Evolutionary conservation across 2,329 filamentous ascomycete genomes (phyloP).

Genomic region (Aspergillus clavatus): DNA sequence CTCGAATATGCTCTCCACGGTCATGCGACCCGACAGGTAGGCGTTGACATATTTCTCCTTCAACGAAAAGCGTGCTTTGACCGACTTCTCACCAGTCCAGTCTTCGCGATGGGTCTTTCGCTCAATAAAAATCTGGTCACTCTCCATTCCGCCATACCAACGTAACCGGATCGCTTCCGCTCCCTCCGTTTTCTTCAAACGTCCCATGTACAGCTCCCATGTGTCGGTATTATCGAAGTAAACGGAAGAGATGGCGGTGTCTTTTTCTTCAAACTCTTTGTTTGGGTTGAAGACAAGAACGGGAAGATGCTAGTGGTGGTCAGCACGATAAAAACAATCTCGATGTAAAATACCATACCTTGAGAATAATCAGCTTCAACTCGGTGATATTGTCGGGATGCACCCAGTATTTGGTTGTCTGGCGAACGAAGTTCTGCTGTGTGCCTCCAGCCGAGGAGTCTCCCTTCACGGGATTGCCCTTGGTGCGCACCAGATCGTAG

Average conservation of each 20-base stretch:
- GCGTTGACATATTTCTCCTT: slow-evolving; percentile 98
- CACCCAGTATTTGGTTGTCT: slow-evolving; percentile 99
- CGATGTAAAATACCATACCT: slow-evolving; percentile 45
- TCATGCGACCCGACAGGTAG: slow-evolving; percentile 77
- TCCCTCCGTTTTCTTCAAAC: slow-evolving; percentile 95
- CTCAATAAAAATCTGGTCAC: slow-evolving; percentile 92
- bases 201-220: slow-evolving; percentile 91
- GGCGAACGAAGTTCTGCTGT: slow-evolving; percentile 92
- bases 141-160: slow-evolving; percentile 97
- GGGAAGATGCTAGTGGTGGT: slow-evolving; percentile 63
- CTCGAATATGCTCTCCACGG: slow-evolving; percentile 85
- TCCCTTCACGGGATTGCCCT: slow-evolving; percentile 86
- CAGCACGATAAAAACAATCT: not conserved
- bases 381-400: slow-evolving; percentile 98
- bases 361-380: slow-evolving; percentile 93
- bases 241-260: slow-evolving; percentile 94
- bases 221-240: slow-evolving; percentile 95
- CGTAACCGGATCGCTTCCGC: slow-evolving; percentile 92
- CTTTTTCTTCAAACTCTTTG: slow-evolving; percentile 88
- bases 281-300: slow-evolving; percentile 95
- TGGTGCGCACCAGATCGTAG: slow-evolving; percentile 89
- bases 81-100: slow-evolving; percentile 98
- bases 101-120: slow-evolving; percentile 97
- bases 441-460: slow-evolving; percentile 85
- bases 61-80: slow-evolving; percentile 89